Evolutionary conservation across 495 filamentous ascomycete genomes (phyloP).

Genomic region (Penicillium pancosmium): DNA sequence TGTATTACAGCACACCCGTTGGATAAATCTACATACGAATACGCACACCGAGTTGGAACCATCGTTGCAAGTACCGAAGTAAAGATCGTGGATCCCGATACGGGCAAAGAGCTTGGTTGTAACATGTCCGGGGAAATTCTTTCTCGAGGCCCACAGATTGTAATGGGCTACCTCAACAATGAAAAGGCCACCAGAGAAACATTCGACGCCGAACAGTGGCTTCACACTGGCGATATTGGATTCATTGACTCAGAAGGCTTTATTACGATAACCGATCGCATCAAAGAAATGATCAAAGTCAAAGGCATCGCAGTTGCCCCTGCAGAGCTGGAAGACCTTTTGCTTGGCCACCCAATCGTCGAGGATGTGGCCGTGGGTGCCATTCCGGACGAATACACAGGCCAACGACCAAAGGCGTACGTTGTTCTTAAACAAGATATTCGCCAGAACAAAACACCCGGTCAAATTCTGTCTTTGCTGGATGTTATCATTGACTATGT

Average conservation of each 20-base stretch:
- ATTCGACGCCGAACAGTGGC: conserved; percentile 60
- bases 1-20: conserved; percentile 64
- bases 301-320: conserved; percentile 72
- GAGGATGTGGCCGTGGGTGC: conserved; percentile 63
- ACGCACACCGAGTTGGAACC: conserved; percentile 61
- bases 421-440: conserved; percentile 50
- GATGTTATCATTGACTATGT: conserved; percentile 56
- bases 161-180: conserved; percentile 62
- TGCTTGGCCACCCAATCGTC: conserved; percentile 59
- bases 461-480: conserved; percentile 33
- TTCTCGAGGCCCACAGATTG: conserved; percentile 56
- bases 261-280: conserved; percentile 65
- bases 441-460: conserved; percentile 18
- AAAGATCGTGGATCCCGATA: conserved; percentile 58
- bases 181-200: conserved; percentile 59
- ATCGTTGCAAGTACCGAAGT: conserved; percentile 60
- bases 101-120: conserved; percentile 45
- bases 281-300: conserved; percentile 80
- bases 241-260: conserved; percentile 54
- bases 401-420: conserved; percentile 68
- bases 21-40: conserved; percentile 55
- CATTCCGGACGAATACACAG: conserved; percentile 60
- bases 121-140: conserved; percentile 64
- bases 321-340: conserved; percentile 67
- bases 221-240: conserved; percentile 72